phyloP scores from a whole-genome alignment of 1,284 basidiomycete species.

The Hymenochaete sp. region DNA sequence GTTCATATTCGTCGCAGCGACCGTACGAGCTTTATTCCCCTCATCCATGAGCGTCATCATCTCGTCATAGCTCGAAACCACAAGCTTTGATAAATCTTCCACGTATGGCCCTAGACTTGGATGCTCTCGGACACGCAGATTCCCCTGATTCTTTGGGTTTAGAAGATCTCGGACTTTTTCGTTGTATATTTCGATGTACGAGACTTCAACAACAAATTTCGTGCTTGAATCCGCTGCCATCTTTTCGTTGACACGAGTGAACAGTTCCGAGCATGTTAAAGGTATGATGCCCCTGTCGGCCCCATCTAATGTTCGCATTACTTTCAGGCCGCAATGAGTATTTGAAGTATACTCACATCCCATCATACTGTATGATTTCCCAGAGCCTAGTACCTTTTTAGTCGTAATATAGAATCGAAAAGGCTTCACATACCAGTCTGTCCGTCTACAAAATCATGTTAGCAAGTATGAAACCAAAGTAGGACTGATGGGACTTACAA shows the following conservation, averaged over 20 bases:
- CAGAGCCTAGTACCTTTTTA: conserved; percentile 57
- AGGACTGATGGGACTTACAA: conserved; percentile 53
- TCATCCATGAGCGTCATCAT: conserved; percentile 99
- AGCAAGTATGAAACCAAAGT: conserved; percentile 9
- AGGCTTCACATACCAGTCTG: conserved; percentile 61
- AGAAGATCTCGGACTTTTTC: conserved; percentile 97
- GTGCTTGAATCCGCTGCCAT: conserved; percentile 58
- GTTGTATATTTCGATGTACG: conserved; percentile 98
- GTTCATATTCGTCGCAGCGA: conserved; percentile 99
- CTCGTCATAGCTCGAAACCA: conserved; percentile 84
- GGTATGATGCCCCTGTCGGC: conserved; percentile 97
- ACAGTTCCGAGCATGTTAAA: conserved; percentile 88
- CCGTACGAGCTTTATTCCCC: conserved; percentile 95
- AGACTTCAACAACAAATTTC: conserved; percentile 89
- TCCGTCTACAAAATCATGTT: conserved; percentile 46
- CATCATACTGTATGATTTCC: conserved; percentile 97
- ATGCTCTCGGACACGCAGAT: conserved; percentile 94
- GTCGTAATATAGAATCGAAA: conserved; percentile 14
- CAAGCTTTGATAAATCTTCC: conserved; percentile 91
- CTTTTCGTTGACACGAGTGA: conserved; percentile 72
- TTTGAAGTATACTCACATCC: conserved; percentile 67
- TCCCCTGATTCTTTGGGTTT: conserved; percentile 95
- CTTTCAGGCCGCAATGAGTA: conserved; percentile 7
- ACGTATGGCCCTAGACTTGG: conserved; percentile 94
- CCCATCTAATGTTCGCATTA: conserved; percentile 54